phyloP scores from a whole-genome alignment of 75 land plant genomes.

The Picea glauca region DNA sequence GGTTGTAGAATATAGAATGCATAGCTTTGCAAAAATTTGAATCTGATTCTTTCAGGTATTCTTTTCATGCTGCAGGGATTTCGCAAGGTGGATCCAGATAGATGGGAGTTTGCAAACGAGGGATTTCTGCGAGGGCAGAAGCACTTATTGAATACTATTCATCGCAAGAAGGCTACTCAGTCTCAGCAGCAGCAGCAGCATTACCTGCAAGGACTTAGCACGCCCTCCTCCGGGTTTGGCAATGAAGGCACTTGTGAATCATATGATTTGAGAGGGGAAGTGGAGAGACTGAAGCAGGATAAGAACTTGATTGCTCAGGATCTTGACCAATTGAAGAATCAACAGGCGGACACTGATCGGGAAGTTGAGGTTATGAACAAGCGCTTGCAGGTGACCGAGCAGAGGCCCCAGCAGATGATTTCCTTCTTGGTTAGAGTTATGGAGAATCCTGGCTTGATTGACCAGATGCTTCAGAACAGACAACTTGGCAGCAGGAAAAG shows the following conservation, averaged over 20 bases:
- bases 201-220: too few species aligned
- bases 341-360: conserved; percentile 35
- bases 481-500: too few species aligned
- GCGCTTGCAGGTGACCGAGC: conserved; percentile 53
- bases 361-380: conserved; percentile 36
- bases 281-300: too few species aligned
- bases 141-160: conserved; percentile 41
- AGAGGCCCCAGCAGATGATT: conserved; percentile 61
- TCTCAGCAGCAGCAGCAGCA: too few species aligned
- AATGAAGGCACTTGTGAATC: too few species aligned
- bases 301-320: too few species aligned
- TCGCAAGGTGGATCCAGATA: conserved; percentile 61
- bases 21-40: too few species aligned
- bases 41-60: too few species aligned
- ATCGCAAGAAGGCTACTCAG: conserved; percentile 13
- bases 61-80: conserved; percentile 39
- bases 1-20: too few species aligned
- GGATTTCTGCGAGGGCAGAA: conserved; percentile 53
- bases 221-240: too few species aligned
- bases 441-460: conserved; percentile 46
- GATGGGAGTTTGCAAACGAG: conserved; percentile 73
- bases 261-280: too few species aligned
- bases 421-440: conserved; percentile 42
- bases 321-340: conserved; percentile 28
- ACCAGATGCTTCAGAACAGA: too few species aligned